Conservation (phyloP, 2,329 filamentous ascomycete genomes). For the Colletotrichum sp. region DNA sequence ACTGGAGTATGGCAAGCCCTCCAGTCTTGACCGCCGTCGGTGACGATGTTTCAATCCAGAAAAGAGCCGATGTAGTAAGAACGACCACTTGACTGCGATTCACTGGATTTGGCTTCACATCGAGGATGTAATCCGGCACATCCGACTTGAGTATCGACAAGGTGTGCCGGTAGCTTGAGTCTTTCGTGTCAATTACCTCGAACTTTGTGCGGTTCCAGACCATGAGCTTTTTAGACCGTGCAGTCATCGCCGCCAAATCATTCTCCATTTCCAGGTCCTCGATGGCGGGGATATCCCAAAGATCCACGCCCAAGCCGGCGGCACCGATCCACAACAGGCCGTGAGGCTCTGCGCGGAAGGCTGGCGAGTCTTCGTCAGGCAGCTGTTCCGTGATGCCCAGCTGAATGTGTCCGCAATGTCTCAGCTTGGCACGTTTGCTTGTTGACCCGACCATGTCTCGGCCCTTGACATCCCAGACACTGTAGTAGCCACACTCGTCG, state of each 20-base stretch:
- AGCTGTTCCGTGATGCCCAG: constrained; percentile 40
- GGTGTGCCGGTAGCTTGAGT: constrained; percentile 25
- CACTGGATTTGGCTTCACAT: constrained; percentile 53
- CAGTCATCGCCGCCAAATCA: background rate
- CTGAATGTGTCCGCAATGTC: constrained; percentile 48
- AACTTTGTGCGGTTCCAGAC: constrained; percentile 41
- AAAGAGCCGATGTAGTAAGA: constrained; percentile 58
- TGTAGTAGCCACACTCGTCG: constrained; percentile 71
- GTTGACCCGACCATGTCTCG: constrained; percentile 37
- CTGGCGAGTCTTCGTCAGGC: constrained; percentile 28
- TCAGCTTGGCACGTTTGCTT: constrained; percentile 35
- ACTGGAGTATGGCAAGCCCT: constrained; percentile 38
- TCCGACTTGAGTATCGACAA: constrained; percentile 30
- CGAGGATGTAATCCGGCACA: constrained; percentile 53
- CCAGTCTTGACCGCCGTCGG: constrained; percentile 18
- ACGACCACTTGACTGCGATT: constrained; percentile 59
- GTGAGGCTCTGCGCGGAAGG: constrained; percentile 40
- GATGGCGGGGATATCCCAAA: constrained; percentile 25
- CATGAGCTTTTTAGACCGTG: constrained; percentile 27
- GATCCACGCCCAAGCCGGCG: constrained; percentile 23
- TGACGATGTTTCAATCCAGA: constrained; percentile 49
- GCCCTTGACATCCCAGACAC: constrained; percentile 64
- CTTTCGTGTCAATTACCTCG: constrained; percentile 40
- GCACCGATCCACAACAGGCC: constrained; percentile 47
- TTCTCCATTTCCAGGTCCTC: constrained; percentile 8